Conservation (phyloP, 768 basidiomycete species). For the Psilocybe tampanensis region DNA sequence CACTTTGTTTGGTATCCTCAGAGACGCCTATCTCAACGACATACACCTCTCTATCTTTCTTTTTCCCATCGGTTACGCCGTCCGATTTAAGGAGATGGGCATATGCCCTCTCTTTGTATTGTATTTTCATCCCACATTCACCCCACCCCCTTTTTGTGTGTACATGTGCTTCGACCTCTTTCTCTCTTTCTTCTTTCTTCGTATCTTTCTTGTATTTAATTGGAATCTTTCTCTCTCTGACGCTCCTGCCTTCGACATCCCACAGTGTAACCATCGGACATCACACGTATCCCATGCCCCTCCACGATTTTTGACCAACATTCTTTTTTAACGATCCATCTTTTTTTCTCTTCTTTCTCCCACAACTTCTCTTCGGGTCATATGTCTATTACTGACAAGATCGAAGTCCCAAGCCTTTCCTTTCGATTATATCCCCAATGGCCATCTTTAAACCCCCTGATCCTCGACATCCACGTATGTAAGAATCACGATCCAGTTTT, state of each 20-base stretch:
- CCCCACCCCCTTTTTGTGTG: neutral
- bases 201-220: constrained; percentile 17
- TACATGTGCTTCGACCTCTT: neutral
- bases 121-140: neutral
- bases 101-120: neutral
- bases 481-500: neutral
- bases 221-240: neutral
- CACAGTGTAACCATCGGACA: neutral
- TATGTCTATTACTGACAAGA: constrained; percentile 6
- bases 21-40: neutral
- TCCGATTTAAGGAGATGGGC: neutral
- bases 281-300: neutral
- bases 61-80: neutral
- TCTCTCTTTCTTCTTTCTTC: neutral
- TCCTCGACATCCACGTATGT: neutral
- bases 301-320: constrained; percentile 4
- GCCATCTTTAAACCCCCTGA: neutral
- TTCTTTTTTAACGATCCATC: neutral
- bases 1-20: neutral
- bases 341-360: constrained; percentile 5
- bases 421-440: neutral
- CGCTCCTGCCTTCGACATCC: neutral
- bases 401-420: constrained; percentile 2
- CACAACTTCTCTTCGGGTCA: constrained; percentile 6
- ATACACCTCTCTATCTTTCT: neutral